A percentile compares a stretch with the other conserved stretches of the same genome.
Conservation (phyloP, 2,329 filamentous ascomycete species). For the Apiospora malaysiana region DNA sequence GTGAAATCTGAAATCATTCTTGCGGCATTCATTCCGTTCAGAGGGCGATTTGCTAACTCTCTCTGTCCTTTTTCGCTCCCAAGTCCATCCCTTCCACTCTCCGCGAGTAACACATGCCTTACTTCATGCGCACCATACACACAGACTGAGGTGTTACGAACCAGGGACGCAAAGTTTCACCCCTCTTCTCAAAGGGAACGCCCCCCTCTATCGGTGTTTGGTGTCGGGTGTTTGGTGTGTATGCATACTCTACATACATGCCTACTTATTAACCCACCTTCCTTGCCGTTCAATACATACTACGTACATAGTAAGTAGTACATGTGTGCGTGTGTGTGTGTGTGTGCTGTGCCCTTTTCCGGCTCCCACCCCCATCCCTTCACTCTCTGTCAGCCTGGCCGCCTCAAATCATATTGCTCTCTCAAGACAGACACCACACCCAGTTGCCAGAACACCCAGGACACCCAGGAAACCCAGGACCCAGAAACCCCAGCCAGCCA, state of each 20-base stretch:
- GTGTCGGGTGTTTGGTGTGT: constrained; percentile 3
- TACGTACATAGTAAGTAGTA: neutral
- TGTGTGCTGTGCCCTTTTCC: neutral
- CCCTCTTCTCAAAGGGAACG: constrained; percentile 11
- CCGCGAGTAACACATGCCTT: neutral
- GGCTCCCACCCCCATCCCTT: constrained; percentile 7
- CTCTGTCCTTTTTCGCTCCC: constrained; percentile 11
- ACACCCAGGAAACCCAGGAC: constrained; percentile 10
- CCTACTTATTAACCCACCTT: no score
- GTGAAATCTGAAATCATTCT: constrained; percentile 18
- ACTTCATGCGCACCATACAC: constrained; percentile 1
- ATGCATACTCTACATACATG: neutral
- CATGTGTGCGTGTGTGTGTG: neutral
- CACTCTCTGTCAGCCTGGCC: constrained; percentile 21
- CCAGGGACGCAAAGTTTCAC: constrained; percentile 18
- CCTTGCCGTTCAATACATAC: neutral
- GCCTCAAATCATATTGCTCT: constrained; percentile 18
- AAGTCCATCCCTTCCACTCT: neutral
- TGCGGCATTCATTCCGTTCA: constrained; percentile 11
- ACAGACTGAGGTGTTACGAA: constrained; percentile 7
- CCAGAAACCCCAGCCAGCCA: constrained; percentile 12
- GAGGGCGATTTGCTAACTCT: neutral
- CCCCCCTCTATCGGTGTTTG: neutral
- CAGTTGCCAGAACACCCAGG: neutral
- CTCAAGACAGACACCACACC: neutral